These are phyloP conservation scores for Aciculoconidium aculeatum DNA, from an alignment of 805 yeast species.

Conservation along the genomic window DNA sequence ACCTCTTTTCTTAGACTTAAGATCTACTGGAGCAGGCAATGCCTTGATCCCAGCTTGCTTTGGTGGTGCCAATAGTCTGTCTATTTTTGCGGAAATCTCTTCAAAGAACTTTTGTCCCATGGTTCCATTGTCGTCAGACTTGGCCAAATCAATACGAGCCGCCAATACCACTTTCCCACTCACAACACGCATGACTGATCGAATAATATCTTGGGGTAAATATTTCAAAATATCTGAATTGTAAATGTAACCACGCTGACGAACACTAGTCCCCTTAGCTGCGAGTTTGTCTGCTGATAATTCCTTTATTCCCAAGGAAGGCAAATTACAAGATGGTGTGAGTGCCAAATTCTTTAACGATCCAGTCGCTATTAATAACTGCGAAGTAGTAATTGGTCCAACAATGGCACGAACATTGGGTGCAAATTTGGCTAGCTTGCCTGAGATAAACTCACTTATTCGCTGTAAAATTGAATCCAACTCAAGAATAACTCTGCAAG, in stretches of 20 bases:
- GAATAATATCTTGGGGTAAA: constrained; percentile 52
- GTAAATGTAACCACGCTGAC: constrained; percentile 68
- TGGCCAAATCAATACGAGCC: constrained; percentile 69
- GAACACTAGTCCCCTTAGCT: too few species aligned
- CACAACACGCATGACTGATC: constrained; percentile 69
- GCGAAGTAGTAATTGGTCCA: constrained; percentile 69
- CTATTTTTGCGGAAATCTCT: constrained; percentile 61
- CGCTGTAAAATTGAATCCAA: constrained; percentile 38
- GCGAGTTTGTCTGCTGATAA: constrained; percentile 25
- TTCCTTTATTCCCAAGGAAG: constrained; percentile 62
- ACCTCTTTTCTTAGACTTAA: constrained; percentile 76
- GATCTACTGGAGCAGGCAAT: constrained; percentile 69
- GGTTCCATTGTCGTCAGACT: constrained; percentile 36
- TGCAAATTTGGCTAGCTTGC: constrained; percentile 54
- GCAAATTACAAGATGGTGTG: constrained; percentile 79
- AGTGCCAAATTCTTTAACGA: constrained; percentile 59
- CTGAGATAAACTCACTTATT: constrained; percentile 51
- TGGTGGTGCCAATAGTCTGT: constrained; percentile 75
- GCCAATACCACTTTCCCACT: constrained; percentile 79
- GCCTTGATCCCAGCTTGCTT: constrained; percentile 54
- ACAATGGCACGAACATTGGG: constrained; percentile 75
- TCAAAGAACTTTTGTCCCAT: constrained; percentile 54
- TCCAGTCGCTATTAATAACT: constrained; percentile 62
- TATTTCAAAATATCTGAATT: constrained; percentile 52
- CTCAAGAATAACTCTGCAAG: constrained; percentile 43